These are phyloP conservation scores for Rhodotorula babjevae DNA, from an alignment of 768 basidiomycete genomes.

Conservation along the genomic window DNA sequence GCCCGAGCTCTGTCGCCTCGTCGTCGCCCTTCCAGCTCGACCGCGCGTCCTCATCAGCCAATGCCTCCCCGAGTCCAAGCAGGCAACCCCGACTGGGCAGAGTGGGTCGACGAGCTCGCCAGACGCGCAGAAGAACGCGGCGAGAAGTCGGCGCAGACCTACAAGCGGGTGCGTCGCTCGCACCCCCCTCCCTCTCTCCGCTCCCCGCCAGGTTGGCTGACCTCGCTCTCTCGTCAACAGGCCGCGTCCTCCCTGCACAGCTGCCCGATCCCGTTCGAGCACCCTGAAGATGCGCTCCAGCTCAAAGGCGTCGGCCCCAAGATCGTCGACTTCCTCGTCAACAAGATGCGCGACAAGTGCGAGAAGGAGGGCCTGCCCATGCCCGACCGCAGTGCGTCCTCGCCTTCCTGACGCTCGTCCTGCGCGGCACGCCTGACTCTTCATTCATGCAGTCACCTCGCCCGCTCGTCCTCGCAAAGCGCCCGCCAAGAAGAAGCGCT, in stretches of 20 bases:
- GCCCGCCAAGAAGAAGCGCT: slow-evolving; percentile 1
- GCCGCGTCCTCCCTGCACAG: slow-evolving; percentile 18
- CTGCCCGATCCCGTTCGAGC: slow-evolving; percentile 11
- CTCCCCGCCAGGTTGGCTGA: no score
- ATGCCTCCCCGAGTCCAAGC: slow-evolving; percentile 30
- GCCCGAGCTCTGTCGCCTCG: no score
- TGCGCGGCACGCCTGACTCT: neutral
- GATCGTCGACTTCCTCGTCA: slow-evolving; percentile 2
- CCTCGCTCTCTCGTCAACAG: neutral
- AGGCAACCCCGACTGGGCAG: slow-evolving; percentile 34
- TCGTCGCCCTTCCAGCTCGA: neutral
- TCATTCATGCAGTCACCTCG: neutral
- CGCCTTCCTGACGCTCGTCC: neutral
- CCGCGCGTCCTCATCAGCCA: neutral
- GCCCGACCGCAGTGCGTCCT: slow-evolving; percentile 24
- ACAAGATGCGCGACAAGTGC: slow-evolving; percentile 1
- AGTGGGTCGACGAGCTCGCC: slow-evolving; percentile 24
- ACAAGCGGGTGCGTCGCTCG: slow-evolving; percentile 17
- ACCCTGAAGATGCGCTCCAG: slow-evolving; percentile 21
- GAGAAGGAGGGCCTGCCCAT: slow-evolving; percentile 1
- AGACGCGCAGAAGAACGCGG: slow-evolving; percentile 3
- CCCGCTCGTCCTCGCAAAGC: neutral
- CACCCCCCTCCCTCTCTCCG: neutral
- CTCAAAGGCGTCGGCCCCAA: slow-evolving; percentile 24
- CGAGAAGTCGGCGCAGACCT: slow-evolving; percentile 12